These are phyloP conservation scores for Elongisporangium undulatum DNA, from an alignment of 352 stramenopile genomes.

Conservation along the genomic window DNA sequence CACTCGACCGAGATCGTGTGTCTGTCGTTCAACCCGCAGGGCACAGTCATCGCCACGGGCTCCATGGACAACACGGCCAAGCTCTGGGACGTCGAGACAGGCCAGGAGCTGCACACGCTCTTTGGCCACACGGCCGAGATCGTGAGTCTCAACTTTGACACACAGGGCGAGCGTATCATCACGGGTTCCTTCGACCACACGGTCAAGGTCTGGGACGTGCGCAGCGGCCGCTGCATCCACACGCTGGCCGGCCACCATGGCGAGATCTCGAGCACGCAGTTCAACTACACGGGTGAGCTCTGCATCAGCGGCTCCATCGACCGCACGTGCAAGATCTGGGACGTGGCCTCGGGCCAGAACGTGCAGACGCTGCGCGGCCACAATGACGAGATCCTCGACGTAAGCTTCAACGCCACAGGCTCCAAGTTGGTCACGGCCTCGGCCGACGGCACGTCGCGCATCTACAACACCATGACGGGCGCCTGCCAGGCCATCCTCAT, in stretches of 20 bases:
- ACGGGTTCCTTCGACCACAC: constrained; percentile 95
- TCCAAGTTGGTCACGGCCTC: constrained; percentile 94
- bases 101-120: constrained; percentile 92
- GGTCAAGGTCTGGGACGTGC: constrained; percentile 90
- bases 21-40: constrained; percentile 93
- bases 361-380: constrained; percentile 91
- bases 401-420: constrained; percentile 93
- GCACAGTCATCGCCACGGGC: constrained; percentile 86
- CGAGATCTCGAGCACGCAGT: constrained; percentile 95
- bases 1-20: constrained; percentile 96
- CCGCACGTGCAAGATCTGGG: constrained; percentile 93
- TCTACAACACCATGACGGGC: constrained; percentile 96
- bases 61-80: constrained; percentile 96
- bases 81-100: constrained; percentile 94
- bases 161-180: constrained; percentile 90
- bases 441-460: constrained; percentile 90
- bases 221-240: constrained; percentile 86
- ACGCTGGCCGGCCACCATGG: constrained; percentile 91
- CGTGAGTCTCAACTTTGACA: constrained; percentile 94
- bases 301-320: constrained; percentile 94
- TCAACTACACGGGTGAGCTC: constrained; percentile 92
- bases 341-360: constrained; percentile 89
- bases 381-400: constrained; percentile 95
- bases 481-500: constrained; percentile 93
- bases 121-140: constrained; percentile 94